Percentiles rank a stretch among this genome's conserved stretches.
phyloP scores from a whole-genome alignment of 495 filamentous ascomycete species.

The Daldinia grandis region DNA sequence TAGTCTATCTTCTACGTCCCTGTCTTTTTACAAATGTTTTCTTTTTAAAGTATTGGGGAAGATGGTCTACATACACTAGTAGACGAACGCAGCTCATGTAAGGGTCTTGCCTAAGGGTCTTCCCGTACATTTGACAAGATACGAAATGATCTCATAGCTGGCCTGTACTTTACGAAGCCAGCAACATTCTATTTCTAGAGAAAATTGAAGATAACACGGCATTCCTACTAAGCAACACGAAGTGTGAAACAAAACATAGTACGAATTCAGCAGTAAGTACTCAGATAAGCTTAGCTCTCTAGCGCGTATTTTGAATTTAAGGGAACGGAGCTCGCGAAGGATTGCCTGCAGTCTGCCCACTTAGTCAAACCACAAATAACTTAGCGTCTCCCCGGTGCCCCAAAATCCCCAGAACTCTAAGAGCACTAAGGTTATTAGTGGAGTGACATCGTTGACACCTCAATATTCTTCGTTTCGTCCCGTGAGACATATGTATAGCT shows the following conservation, averaged over 20 bases:
- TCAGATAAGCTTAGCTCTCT: conserved; percentile 6
- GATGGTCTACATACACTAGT: too few species aligned
- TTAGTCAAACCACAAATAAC: conserved; percentile 14
- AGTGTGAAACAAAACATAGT: conserved; percentile 14
- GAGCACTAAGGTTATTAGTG: conserved; percentile 20
- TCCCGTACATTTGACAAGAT: not conserved
- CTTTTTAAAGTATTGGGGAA: conserved; percentile 20
- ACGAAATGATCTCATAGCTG: not conserved
- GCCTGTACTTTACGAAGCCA: not conserved
- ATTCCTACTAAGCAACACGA: conserved; percentile 26
- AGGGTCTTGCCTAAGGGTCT: conserved; percentile 8
- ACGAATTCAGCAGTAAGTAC: conserved; percentile 5
- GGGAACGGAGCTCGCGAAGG: conserved; percentile 34
- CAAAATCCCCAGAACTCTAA: conserved; percentile 30
- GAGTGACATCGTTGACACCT: conserved; percentile 11
- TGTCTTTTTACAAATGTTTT: not conserved
- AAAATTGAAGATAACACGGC: conserved; percentile 3
- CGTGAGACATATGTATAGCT: not conserved
- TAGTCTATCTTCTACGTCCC: not conserved
- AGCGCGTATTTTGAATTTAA: not conserved
- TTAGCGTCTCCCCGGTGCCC: conserved; percentile 14
- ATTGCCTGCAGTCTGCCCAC: conserved; percentile 29
- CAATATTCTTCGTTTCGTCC: conserved; percentile 9
- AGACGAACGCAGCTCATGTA: conserved; percentile 15
- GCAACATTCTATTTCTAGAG: conserved; percentile 13